These are phyloP conservation scores for Saccharomycopsis vini DNA, from an alignment of 805 yeast species.

Conservation along the genomic window DNA sequence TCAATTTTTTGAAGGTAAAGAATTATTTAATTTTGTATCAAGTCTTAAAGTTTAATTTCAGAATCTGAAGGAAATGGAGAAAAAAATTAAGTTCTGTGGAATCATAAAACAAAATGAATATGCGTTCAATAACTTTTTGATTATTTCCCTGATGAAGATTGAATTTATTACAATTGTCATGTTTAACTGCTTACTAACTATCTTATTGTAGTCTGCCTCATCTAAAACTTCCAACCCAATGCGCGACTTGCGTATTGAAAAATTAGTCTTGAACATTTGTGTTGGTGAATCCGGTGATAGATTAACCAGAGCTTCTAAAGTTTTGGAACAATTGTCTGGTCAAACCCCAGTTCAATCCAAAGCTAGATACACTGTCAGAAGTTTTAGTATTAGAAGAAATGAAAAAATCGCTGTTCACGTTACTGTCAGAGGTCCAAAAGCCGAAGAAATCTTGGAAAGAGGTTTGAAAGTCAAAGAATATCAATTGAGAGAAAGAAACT, in stretches of 20 bases:
- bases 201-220: conserved; percentile 22
- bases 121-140: no score
- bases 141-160: no score
- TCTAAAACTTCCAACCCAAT: conserved; percentile 77
- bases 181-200: conserved; percentile 4
- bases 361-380: conserved; percentile 99
- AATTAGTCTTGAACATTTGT: conserved; percentile 98
- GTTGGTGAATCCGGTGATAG: conserved; percentile 99
- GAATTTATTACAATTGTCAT: no score
- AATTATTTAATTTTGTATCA: no score
- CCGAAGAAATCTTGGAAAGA: conserved; percentile 98
- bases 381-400: conserved; percentile 99
- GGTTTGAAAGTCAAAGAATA: conserved; percentile 99
- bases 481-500: conserved; percentile 90
- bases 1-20: no score
- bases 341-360: conserved; percentile 99
- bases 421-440: conserved; percentile 99
- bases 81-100: no score
- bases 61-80: no score
- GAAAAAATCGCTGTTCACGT: conserved; percentile 99
- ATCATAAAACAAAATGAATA: no score
- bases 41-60: no score
- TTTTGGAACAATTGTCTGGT: conserved; percentile 99
- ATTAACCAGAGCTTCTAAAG: conserved; percentile 99
- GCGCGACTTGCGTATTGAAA: conserved; percentile 99